These are phyloP conservation scores for Dimargaris cristalligena DNA, from an alignment of 192 early-diverging fungal genomes.

Conservation along the genomic window DNA sequence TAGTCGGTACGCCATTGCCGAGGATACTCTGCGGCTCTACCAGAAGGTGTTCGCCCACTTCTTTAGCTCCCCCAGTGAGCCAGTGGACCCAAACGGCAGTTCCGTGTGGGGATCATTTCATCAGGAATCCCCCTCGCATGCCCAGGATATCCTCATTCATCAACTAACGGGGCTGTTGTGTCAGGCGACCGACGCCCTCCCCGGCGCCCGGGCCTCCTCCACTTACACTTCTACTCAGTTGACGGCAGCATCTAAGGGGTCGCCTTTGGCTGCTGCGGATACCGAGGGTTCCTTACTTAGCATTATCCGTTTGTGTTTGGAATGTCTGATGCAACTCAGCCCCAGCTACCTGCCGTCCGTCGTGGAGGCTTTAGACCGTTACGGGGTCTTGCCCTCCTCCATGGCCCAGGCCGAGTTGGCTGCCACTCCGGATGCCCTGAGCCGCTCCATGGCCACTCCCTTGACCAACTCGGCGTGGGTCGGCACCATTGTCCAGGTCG, in stretches of 20 bases:
- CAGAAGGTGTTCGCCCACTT: conserved; percentile 4
- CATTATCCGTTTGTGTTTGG: background rate
- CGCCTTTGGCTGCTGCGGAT: background rate
- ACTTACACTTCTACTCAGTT: no score
- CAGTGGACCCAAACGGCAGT: no score
- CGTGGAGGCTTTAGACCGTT: background rate
- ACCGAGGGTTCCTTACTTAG: background rate
- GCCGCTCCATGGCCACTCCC: no score
- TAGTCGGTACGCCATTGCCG: background rate
- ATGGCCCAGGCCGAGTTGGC: background rate
- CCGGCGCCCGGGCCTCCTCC: background rate
- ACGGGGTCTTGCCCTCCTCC: background rate
- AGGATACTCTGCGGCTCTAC: conserved; percentile 9
- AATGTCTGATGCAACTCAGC: background rate
- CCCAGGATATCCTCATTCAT: conserved; percentile 3
- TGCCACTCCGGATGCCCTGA: no score
- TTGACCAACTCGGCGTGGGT: background rate
- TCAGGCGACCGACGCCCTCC: background rate
- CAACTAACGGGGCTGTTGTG: background rate
- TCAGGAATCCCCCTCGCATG: background rate
- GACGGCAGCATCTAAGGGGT: background rate
- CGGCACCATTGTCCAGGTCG: background rate
- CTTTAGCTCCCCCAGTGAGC: no score
- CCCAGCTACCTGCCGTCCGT: background rate
- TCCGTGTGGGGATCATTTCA: background rate